Evolutionary conservation across 1,139 yeast species (phyloP).

Genomic region (Kodamaea anthophila): DNA sequence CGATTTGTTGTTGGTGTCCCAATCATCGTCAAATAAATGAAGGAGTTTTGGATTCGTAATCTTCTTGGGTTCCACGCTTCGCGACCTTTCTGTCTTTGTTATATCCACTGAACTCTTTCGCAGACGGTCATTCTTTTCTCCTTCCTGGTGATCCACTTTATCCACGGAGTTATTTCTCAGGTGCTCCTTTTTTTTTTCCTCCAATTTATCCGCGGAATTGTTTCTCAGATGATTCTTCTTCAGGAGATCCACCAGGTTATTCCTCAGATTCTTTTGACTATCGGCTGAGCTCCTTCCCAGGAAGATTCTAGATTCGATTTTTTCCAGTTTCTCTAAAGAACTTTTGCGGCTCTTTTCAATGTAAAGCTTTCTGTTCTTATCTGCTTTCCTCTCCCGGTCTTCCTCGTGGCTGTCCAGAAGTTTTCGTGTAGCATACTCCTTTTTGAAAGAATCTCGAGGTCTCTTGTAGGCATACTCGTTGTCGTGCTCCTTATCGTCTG

Average conservation of each 20-base stretch:
- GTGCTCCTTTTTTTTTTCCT: background rate
- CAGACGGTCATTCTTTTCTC: no score
- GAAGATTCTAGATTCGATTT: background rate
- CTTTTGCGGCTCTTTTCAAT: background rate
- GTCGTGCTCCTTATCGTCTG: background rate
- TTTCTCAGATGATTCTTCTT: conserved; percentile 1
- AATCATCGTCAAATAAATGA: conserved; percentile 14
- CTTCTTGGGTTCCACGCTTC: conserved; percentile 1
- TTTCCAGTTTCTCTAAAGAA: no score
- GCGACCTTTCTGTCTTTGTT: background rate
- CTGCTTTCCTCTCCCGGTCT: background rate
- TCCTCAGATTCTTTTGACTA: background rate
- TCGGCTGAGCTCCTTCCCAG: conserved; percentile 1
- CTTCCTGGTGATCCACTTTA: no score
- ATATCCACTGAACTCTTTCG: background rate
- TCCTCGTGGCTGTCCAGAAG: background rate
- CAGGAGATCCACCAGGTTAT: background rate
- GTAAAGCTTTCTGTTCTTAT: background rate
- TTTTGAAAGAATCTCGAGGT: conserved; percentile 1
- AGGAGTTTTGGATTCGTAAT: conserved; percentile 11
- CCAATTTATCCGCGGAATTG: background rate
- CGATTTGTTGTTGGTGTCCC: conserved; percentile 4
- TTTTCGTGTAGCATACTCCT: conserved; percentile 1
- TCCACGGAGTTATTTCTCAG: no score
- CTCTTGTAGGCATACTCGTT: background rate